Base-by-base conservation (phyloP, 345 rosid species). In the Hypericum perforatum region DNA sequence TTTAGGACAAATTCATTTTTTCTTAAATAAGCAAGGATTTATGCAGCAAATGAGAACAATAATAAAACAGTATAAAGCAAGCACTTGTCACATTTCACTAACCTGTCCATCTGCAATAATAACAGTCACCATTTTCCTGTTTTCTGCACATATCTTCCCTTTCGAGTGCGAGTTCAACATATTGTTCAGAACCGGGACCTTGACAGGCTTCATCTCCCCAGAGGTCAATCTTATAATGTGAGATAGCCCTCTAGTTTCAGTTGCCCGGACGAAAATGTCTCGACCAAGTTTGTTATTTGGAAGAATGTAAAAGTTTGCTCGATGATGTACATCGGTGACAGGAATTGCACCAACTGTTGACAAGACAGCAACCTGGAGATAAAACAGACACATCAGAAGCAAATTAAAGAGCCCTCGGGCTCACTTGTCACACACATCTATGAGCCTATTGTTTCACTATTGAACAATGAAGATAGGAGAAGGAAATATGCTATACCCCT, bases 221-320 rank as follows among this genome's bases (percentile, higher is more conserved):
- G 96, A 86, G 59, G 95, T 90, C 95, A 92, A 81, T 70, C 76
- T 81, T 58, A 71, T 68, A 42, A 80, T 61, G 63, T 82, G 76
- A 7, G 78, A 65, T 36, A 66, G 69, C 39, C 88, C 90, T 68
- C 70, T 65, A 55, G 64, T 72, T 70, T 88, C 89, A 11, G 77
- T 73, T 49, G 89, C 79, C 50, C 91, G 81, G 45, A 92, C 73
- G 68, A 76, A 88, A 63, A 92, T 83, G 64, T 92, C 98, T 68
- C 78, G 86, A 60, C 96, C 98, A 68, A 92, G 92, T 74, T 85
- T 88, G 75, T 92, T 92, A 63, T 79, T 82, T 40, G 96, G 95
- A 61, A 88, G 73, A 70, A 92, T 80, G 53, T 67, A 88, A 72
- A 81, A 88, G 63, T 74, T 81, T 70, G 73, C 82, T 78, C 65